Base-by-base conservation (phyloP, 1,284 basidiomycete genomes). In the Agroathelia rolfsii region DNA sequence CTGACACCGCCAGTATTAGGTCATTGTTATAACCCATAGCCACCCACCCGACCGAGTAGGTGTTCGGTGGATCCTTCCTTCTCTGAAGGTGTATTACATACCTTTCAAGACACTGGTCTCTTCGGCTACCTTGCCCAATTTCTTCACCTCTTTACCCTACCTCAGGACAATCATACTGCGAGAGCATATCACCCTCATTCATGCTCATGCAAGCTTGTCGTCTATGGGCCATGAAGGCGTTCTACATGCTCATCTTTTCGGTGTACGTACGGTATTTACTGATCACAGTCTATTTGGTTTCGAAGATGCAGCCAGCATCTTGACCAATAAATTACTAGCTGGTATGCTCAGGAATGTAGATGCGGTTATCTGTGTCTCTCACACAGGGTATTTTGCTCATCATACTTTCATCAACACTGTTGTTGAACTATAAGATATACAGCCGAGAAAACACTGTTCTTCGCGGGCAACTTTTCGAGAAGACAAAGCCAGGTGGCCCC, bases 201-300 rank as follows among this genome's bases (percentile, higher is more conserved):
- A 98, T 47, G 88, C 83, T 0, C 95, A 99, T 46, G 94, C 89
- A 3, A 82, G 85, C 28, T 69, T 99, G 2, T 88, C 83, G 2
- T 79, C 86, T 0, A 69, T 97, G 31, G 94, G 83, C 0, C 89
- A 96, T 48, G 95, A 99, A 59, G 89, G 76, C 7, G 80, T 97
- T 36, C 59, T 96, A 18, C 90, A 96, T 49, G 77, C 89, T 0
- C 83, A 89, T 44, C 60, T 86, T 17, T 66, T 95, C 55, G 82
- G 81, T 5, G 68, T 93, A 8, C 73, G 83, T 13, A 88, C 88
- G 0, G 84, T 95, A 6, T 96, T 98, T 53, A 97, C 95, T 1
- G 95, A 99, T 55, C 95, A 99, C 51, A 90, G 85, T 45, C 61
- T 99, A 15, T 98, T 97, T 47, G 92, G 89, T 0, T 90, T 99